These are phyloP conservation scores for Mesotaenium endlicherianum DNA, from an alignment of 139 green algal genomes.

Conservation along the genomic window DNA sequence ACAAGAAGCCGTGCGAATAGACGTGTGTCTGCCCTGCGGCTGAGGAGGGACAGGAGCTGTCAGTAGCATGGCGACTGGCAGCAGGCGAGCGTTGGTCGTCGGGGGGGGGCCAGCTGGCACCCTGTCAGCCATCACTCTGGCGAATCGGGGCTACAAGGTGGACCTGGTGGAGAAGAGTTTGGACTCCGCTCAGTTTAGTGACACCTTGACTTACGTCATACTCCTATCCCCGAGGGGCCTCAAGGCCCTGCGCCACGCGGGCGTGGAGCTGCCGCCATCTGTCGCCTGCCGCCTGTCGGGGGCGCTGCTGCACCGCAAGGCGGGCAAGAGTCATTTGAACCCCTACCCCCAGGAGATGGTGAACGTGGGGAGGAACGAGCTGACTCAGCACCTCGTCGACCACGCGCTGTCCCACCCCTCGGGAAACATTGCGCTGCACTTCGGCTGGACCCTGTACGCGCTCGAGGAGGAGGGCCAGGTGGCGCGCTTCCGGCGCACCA, in stretches of 20 bases:
- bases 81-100: not conserved
- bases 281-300: not conserved
- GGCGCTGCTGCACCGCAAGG: not conserved
- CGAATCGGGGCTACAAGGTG: not conserved
- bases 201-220: not conserved
- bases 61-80: no score
- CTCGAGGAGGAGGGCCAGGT: not conserved
- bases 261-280: not conserved
- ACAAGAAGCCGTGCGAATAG: no score
- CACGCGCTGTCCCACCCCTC: constrained; percentile 1
- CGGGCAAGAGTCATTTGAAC: not conserved
- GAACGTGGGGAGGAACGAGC: not conserved
- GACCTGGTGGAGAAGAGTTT: constrained; percentile 3
- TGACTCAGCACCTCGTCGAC: not conserved
- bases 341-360: not conserved
- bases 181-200: not conserved
- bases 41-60: no score
- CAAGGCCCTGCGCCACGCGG: not conserved
- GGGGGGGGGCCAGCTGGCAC: not conserved
- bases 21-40: no score
- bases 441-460: not conserved
- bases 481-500: not conserved
- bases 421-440: not conserved
- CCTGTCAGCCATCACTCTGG: constrained; percentile 5
- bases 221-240: not conserved